These are phyloP conservation scores for Boletus bicolor DNA, from an alignment of 768 basidiomycete species.

Conservation along the genomic window DNA sequence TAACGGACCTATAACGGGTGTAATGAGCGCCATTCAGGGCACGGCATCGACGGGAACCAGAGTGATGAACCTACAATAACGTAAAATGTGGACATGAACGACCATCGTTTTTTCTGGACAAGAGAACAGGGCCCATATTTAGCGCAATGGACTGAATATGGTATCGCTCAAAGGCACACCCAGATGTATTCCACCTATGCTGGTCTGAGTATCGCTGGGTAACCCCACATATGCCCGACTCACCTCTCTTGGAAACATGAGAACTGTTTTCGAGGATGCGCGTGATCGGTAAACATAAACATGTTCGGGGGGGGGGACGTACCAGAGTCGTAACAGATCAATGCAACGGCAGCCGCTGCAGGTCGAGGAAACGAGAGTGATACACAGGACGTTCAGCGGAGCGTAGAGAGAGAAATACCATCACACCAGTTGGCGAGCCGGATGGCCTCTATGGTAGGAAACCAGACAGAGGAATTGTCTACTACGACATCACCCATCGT, in stretches of 20 bases:
- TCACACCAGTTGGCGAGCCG: conserved; percentile 19
- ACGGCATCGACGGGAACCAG: neutral
- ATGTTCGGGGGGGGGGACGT: neutral
- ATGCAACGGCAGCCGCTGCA: conserved; percentile 13
- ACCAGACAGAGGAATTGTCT: conserved; percentile 11
- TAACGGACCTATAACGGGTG: conserved; percentile 12
- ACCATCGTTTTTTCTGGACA: conserved; percentile 7
- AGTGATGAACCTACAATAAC: conserved; percentile 8
- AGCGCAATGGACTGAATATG: neutral
- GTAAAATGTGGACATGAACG: conserved; percentile 17
- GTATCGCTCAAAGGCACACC: conserved; percentile 8
- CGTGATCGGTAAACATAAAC: neutral
- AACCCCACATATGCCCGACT: neutral
- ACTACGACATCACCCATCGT: conserved; percentile 11
- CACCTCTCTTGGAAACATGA: conserved; percentile 24
- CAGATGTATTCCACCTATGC: conserved; percentile 18
- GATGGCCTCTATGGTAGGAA: conserved; percentile 6
- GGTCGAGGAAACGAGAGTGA: neutral
- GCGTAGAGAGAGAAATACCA: conserved; percentile 1
- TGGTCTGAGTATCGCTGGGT: neutral
- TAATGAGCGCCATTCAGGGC: neutral
- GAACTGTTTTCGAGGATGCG: neutral
- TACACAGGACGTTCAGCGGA: neutral
- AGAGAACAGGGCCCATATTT: neutral
- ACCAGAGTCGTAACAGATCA: conserved; percentile 18